phyloP scores from a whole-genome alignment of 208 protist genomes.

The Kentomonas sorsogonicus region DNA sequence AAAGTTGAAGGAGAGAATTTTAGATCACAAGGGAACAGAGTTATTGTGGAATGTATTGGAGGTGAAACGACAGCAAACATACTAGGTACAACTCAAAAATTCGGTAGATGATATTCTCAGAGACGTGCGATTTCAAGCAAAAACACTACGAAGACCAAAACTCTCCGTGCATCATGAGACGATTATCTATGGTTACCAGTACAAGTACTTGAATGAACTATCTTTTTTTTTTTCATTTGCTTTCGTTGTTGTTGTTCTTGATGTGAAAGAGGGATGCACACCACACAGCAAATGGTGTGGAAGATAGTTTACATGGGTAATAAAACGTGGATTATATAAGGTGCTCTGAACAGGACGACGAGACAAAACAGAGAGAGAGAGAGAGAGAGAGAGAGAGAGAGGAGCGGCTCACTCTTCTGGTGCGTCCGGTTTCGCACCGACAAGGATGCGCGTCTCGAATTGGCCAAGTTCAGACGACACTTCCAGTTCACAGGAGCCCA shows the following conservation, averaged over 20 bases:
- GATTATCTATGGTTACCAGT: not conserved
- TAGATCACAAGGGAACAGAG: no score
- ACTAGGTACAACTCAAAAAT: no score
- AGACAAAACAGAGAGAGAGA: constrained; percentile 13
- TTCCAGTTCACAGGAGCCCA: no score
- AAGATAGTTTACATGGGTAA: not conserved
- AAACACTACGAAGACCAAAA: not conserved
- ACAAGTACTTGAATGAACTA: not conserved
- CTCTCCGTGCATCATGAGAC: not conserved
- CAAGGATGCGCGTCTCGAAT: no score
- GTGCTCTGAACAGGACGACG: constrained; percentile 5
- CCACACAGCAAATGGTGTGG: not conserved
- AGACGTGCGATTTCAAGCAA: constrained; percentile 5
- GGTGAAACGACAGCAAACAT: no score
- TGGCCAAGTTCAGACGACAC: constrained; percentile 26
- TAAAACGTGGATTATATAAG: constrained; percentile 10
- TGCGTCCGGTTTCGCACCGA: not conserved
- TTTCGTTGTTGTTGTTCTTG: not conserved
- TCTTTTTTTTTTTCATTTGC: not conserved
- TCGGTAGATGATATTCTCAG: no score
- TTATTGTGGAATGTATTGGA: no score
- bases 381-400: constrained; percentile 10
- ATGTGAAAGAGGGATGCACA: not conserved
- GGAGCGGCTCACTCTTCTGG: not conserved
- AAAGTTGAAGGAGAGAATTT: no score